phyloP scores from a whole-genome alignment of 345 rosid species.

The Lumnitzera littorea region DNA sequence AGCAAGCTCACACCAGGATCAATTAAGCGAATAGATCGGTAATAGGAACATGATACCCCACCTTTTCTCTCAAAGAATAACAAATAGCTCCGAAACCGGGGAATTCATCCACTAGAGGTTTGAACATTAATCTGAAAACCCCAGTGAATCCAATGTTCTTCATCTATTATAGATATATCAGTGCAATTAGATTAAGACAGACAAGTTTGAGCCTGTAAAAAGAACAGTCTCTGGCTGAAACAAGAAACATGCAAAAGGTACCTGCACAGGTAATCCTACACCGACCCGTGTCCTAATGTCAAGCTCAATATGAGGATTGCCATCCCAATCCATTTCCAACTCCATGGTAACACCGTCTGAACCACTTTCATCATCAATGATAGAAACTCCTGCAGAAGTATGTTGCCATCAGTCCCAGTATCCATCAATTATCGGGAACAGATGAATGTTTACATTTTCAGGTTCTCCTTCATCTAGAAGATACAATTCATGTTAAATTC shows the following conservation, averaged over 20 bases:
- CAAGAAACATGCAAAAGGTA: constrained; percentile 15
- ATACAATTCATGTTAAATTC: too few species aligned
- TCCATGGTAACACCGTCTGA: constrained; percentile 59
- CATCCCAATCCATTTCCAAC: constrained; percentile 95
- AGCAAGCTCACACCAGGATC: neutral
- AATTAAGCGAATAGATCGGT: neutral
- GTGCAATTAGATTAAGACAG: neutral
- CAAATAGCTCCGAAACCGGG: constrained; percentile 90
- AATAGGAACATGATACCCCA: constrained; percentile 7
- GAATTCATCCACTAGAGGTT: constrained; percentile 68
- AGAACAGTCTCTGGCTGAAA: neutral
- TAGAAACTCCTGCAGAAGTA: constrained; percentile 48
- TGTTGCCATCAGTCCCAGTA: neutral
- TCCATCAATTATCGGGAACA: neutral
- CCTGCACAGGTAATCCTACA: constrained; percentile 74
- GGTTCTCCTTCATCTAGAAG: too few species aligned
- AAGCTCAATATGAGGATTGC: constrained; percentile 69
- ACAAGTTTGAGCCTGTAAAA: neutral
- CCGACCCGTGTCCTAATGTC: constrained; percentile 71
- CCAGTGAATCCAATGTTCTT: constrained; percentile 87
- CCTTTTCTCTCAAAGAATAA: constrained; percentile 77
- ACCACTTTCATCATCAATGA: constrained; percentile 48
- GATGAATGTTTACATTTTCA: too few species aligned
- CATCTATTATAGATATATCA: constrained; percentile 39
- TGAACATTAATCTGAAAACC: constrained; percentile 88